phyloP scores from a whole-genome alignment of 75 land plant species.

The Picea sitchensis region DNA sequence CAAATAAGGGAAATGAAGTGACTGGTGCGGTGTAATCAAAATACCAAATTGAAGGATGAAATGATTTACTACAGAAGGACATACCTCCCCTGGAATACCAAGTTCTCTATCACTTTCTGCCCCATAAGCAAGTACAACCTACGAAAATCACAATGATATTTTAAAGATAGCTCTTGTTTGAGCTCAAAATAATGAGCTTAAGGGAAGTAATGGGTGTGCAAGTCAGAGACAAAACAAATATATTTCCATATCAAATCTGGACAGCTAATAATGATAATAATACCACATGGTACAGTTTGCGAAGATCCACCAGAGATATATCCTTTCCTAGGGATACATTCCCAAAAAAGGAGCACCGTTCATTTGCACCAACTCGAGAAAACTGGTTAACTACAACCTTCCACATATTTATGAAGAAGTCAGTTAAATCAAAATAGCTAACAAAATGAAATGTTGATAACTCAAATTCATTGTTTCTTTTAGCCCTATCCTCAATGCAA shows the following conservation, averaged over 20 bases:
- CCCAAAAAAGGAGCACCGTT: slow-evolving; percentile 79
- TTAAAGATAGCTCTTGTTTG: background rate
- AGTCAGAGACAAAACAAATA: background rate
- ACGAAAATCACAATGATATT: slow-evolving; percentile 5
- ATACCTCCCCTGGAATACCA: slow-evolving; percentile 84
- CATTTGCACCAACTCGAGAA: slow-evolving; percentile 64
- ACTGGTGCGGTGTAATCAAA: background rate
- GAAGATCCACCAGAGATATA: slow-evolving; percentile 75
- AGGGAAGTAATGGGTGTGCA: background rate
- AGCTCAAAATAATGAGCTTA: background rate
- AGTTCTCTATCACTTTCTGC: slow-evolving; percentile 94
- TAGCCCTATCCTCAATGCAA: background rate
- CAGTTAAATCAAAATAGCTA: slow-evolving; percentile 1
- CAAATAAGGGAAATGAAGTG: background rate
- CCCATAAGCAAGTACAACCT: slow-evolving; percentile 99
- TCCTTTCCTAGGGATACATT: slow-evolving; percentile 78
- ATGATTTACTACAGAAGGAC: slow-evolving; percentile 1
- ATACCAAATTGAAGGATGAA: slow-evolving; percentile 1
- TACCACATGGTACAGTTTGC: slow-evolving; percentile 82
- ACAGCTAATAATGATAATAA: slow-evolving; percentile 11
- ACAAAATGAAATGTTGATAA: background rate
- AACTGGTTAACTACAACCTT: slow-evolving; percentile 95
- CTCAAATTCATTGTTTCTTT: background rate
- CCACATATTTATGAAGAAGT: slow-evolving; percentile 10
- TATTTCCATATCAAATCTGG: slow-evolving; percentile 8